phyloP scores from a whole-genome alignment of 2,329 filamentous ascomycete genomes.

The Aureobasidium sp. region DNA sequence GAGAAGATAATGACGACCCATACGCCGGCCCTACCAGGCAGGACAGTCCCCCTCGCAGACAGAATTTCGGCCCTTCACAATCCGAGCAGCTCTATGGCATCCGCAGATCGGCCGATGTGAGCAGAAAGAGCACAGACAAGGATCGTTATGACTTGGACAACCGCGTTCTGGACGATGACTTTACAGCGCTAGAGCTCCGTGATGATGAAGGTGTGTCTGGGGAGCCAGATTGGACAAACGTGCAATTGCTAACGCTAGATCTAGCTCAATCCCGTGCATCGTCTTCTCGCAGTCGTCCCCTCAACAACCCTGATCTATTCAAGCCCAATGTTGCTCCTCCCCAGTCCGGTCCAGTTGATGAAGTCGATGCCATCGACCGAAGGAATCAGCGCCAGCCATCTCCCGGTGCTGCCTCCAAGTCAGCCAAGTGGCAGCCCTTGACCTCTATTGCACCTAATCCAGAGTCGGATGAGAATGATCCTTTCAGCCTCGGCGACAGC shows the following conservation, averaged over 20 bases:
- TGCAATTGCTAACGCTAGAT: conserved; percentile 21
- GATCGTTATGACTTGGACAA: conserved; percentile 93
- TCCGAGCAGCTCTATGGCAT: conserved; percentile 35
- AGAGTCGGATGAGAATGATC: conserved; percentile 79
- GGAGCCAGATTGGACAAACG: no score
- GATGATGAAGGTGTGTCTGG: conserved; percentile 49
- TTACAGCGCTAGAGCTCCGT: conserved; percentile 58
- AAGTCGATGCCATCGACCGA: conserved; percentile 69
- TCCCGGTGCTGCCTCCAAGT: conserved; percentile 41
- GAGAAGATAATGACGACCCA: conserved; percentile 63
- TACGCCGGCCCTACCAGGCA: conserved; percentile 29
- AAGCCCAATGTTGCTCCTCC: conserved; percentile 55
- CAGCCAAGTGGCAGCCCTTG: conserved; percentile 96
- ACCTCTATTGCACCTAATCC: conserved; percentile 78
- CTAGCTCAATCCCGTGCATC: conserved; percentile 46
- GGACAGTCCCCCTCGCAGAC: conserved; percentile 28
- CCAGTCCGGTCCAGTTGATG: conserved; percentile 61
- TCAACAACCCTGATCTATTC: conserved; percentile 74
- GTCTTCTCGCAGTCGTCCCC: conserved; percentile 56
- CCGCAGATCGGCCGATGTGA: conserved; percentile 25
- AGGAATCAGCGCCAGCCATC: conserved; percentile 19
- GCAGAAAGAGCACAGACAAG: conserved; percentile 64
- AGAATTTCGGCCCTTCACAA: conserved; percentile 32
- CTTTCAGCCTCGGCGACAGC: conserved; percentile 91
- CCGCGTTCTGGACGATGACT: conserved; percentile 82